Evolutionary conservation across 306 rosid genomes (phyloP).

Genomic region (Quercus suber): DNA sequence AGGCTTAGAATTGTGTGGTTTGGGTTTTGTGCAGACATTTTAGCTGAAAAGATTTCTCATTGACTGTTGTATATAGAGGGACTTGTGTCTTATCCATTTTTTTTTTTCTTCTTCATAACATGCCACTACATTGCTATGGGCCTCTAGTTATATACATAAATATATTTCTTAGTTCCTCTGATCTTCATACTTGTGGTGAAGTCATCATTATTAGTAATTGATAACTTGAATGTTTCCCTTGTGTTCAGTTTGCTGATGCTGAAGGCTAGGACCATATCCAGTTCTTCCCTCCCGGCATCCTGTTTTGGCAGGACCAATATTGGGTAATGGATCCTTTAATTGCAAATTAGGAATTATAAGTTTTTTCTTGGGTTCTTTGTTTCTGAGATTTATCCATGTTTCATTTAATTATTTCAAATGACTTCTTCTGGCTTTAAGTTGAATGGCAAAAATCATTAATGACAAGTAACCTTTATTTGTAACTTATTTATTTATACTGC

Average conservation of each 20-base stretch:
- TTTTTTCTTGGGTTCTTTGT: background rate
- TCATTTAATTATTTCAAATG: background rate
- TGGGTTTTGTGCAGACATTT: background rate
- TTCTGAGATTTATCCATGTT: background rate
- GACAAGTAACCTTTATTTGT: background rate
- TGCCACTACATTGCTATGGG: background rate
- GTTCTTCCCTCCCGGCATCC: slow-evolving; percentile 1
- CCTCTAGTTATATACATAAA: background rate
- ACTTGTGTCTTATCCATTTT: background rate
- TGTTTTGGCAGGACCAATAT: background rate
- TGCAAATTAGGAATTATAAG: background rate
- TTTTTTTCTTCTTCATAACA: background rate
- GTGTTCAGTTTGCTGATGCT: slow-evolving; percentile 12
- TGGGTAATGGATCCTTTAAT: background rate
- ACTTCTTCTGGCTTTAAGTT: background rate
- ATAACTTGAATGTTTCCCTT: background rate
- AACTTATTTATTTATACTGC: background rate
- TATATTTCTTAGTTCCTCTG: background rate
- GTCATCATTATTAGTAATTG: background rate
- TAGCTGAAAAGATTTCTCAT: background rate
- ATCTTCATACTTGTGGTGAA: background rate
- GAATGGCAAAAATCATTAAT: background rate
- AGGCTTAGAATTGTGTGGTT: background rate
- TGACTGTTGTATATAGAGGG: background rate
- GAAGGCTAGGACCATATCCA: slow-evolving; percentile 4